Conservation (phyloP, 1,139 yeast genomes). For the Pichia sp. region DNA sequence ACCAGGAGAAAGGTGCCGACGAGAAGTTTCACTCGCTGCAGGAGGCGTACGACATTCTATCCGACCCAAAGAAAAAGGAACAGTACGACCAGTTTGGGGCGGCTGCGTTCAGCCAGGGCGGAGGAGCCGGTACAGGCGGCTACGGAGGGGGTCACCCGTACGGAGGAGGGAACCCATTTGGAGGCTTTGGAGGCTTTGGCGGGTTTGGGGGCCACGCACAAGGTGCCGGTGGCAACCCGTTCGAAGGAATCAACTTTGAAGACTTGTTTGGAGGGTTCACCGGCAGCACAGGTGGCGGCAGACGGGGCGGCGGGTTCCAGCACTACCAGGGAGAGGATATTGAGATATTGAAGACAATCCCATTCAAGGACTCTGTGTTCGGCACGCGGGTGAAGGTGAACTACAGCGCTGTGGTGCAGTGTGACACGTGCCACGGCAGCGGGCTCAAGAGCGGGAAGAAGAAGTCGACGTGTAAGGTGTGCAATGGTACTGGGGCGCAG, state of each 20-base stretch:
- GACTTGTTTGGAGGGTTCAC: slow-evolving; percentile 67
- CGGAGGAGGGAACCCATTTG: slow-evolving; percentile 44
- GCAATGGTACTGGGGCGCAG: slow-evolving; percentile 92
- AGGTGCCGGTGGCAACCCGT: slow-evolving; percentile 29
- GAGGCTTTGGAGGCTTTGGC: slow-evolving; percentile 31
- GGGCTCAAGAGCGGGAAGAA: slow-evolving; percentile 78
- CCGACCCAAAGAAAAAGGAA: slow-evolving; percentile 80
- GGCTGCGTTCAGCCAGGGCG: slow-evolving; percentile 62
- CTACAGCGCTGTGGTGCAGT: slow-evolving; percentile 72
- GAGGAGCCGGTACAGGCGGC: slow-evolving; percentile 37
- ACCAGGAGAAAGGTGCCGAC: slow-evolving; percentile 86
- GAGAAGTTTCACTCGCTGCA: slow-evolving; percentile 87
- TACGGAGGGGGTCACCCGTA: slow-evolving; percentile 37
- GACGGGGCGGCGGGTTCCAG: slow-evolving; percentile 44
- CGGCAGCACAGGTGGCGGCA: slow-evolving; percentile 27
- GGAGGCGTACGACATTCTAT: slow-evolving; percentile 87
- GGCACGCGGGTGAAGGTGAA: slow-evolving; percentile 68
- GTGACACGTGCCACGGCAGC: slow-evolving; percentile 76
- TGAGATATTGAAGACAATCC: slow-evolving; percentile 69
- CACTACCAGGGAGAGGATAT: slow-evolving; percentile 88
- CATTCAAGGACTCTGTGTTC: slow-evolving; percentile 83
- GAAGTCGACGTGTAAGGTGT: slow-evolving; percentile 75
- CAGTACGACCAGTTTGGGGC: slow-evolving; percentile 93
- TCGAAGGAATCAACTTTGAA: slow-evolving; percentile 61
- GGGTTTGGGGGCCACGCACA: slow-evolving; percentile 25